Base-by-base conservation (phyloP, 2,329 filamentous ascomycete genomes). In the Exophiala dermatitidis region DNA sequence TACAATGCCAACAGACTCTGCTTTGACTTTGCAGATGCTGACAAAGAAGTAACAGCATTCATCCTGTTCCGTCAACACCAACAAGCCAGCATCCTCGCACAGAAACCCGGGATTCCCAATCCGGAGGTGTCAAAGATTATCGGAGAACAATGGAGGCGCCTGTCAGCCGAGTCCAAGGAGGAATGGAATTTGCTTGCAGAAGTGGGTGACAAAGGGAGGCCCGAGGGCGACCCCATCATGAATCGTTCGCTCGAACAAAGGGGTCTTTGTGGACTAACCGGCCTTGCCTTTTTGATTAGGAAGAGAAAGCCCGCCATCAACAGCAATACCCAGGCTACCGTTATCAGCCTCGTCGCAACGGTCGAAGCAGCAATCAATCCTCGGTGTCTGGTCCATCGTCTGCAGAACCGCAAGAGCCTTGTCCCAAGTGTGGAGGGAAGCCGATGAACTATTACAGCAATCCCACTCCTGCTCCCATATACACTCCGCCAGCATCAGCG, bases 71-170 rank as follows among this genome's bases (percentile, higher is more conserved):
- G 93, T 37, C 90, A 97, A 68, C 86, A 94, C 69, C 85, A 93
- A 65, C 91, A 97, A 70, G 83, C 86, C 12, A 77, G 82, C 46
- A 88, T 97, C 47, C 86, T 90, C 36, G 78, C 83, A 50, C 80
- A 88, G 62, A 81, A 96, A 65, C 91, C 90, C n/a, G 87, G 89
- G 42, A 81, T 96, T 60, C 84, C 90, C 43, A 97, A 97, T 70
- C 91, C 91, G 2, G 89, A 96, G 48, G 95, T 97, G 63, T 96
- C 91, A 60, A 96, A 96, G 72, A 94, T 97, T 63, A 95, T 97
- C 62, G 91, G 91, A 48, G 82, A 89, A 68, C 85, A 90, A 79
- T 98, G 93, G 93, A 83, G 85, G 65, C 79, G 83, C 52, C 84
- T 94, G 65, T 72, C 83, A 3, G 78, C 85, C 28, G 81, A 86